Evolutionary conservation across 371 early-diverging fungal genomes (phyloP).

Genomic region (Actinomucor elegans): DNA sequence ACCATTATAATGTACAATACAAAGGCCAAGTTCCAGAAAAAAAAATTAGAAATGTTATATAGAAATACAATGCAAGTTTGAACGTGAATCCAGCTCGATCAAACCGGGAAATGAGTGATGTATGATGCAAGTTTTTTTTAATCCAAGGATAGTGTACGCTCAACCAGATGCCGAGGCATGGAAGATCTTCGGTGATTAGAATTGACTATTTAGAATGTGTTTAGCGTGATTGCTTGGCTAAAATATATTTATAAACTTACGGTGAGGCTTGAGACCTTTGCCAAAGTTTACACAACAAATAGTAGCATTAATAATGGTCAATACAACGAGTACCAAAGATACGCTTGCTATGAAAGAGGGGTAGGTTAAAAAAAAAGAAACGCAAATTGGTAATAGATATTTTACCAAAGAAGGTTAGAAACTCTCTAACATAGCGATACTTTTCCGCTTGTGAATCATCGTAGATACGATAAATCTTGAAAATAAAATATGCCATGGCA

Average conservation of each 20-base stretch:
- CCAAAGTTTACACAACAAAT: slow-evolving; percentile 81
- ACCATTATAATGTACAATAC: too few species aligned
- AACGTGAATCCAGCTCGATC: slow-evolving; percentile 1
- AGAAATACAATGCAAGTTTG: not conserved
- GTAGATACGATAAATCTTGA: slow-evolving; percentile 83
- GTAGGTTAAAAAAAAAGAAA: not conserved
- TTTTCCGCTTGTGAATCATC: slow-evolving; percentile 58
- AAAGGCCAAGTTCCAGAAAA: too few species aligned
- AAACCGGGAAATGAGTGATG: too few species aligned
- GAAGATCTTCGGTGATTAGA: slow-evolving; percentile 9
- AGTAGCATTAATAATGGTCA: slow-evolving; percentile 69
- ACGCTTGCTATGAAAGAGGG: slow-evolving; percentile 52
- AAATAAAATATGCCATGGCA: slow-evolving; percentile 81
- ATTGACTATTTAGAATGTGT: not conserved
- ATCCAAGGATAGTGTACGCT: slow-evolving; percentile 24
- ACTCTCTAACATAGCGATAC: slow-evolving; percentile 64
- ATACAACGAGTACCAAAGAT: slow-evolving; percentile 63
- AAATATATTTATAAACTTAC: slow-evolving; percentile 26
- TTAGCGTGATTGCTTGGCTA: too few species aligned
- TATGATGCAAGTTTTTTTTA: not conserved
- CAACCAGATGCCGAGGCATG: slow-evolving; percentile 11
- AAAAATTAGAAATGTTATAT: not conserved
- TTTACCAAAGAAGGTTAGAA: slow-evolving; percentile 88
- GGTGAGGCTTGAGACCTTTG: slow-evolving; percentile 70
- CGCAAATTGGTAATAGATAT: not conserved